A percentile compares a stretch with the other conserved stretches of the same genome.
phyloP scores from a whole-genome alignment of 768 basidiomycete species.

The Multifurca ochricompacta region DNA sequence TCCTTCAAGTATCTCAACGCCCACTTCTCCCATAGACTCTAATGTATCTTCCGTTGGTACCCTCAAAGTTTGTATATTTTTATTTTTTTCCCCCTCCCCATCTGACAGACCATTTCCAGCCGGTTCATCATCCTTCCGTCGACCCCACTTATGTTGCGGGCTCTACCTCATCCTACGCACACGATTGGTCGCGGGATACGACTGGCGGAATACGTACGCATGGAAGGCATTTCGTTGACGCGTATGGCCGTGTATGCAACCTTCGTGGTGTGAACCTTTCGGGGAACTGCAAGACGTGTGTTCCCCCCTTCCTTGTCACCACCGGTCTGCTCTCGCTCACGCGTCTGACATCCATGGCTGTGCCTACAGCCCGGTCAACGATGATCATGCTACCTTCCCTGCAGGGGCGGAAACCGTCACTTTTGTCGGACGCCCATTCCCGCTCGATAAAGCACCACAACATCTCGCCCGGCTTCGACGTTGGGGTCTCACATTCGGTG shows the following conservation, averaged over 20 bases:
- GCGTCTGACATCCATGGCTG: slow-evolving; percentile 9
- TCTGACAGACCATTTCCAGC: slow-evolving; percentile 4
- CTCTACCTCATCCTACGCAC: slow-evolving; percentile 47
- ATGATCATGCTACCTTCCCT: slow-evolving; percentile 63
- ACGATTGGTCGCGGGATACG: slow-evolving; percentile 58
- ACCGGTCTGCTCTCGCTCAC: not conserved
- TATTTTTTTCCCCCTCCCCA: not conserved
- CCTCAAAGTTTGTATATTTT: slow-evolving; percentile 1
- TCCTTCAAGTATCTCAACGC: slow-evolving; percentile 15
- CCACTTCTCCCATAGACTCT: slow-evolving; percentile 15
- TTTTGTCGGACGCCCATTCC: slow-evolving; percentile 89
- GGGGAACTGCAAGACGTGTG: slow-evolving; percentile 76
- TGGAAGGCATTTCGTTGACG: slow-evolving; percentile 80
- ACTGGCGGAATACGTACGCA: slow-evolving; percentile 54
- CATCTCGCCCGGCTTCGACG: slow-evolving; percentile 72
- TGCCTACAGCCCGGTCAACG: slow-evolving; percentile 51
- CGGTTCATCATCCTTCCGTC: slow-evolving; percentile 40
- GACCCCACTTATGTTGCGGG: slow-evolving; percentile 40
- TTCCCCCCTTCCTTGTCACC: slow-evolving; percentile 20
- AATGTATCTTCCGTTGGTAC: slow-evolving; percentile 4
- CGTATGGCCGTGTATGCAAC: slow-evolving; percentile 68
- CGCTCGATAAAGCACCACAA: slow-evolving; percentile 78
- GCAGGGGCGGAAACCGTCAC: slow-evolving; percentile 56
- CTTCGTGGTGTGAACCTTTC: slow-evolving; percentile 83
- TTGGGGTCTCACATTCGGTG: slow-evolving; percentile 86